Percentiles rank a stretch among this genome's conserved stretches.
These are phyloP conservation scores for Verruconis gallopava DNA, from an alignment of 2,329 filamentous ascomycete species.

Conservation along the genomic window DNA sequence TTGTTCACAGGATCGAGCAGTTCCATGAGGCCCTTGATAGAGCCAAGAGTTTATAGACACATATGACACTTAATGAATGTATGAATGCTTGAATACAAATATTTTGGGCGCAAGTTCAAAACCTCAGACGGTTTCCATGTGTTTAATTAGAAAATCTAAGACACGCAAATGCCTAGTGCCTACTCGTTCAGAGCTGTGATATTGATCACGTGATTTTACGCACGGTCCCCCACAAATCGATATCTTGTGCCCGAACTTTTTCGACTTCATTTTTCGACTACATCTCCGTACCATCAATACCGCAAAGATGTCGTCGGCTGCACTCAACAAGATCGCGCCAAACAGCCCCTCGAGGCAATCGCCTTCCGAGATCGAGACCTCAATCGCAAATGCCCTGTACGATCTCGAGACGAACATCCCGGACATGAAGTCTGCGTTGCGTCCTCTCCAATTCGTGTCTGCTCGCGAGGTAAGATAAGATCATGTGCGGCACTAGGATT, in stretches of 20 bases:
- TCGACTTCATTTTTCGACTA: not conserved
- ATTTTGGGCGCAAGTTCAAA: too few species aligned
- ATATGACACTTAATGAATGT: too few species aligned
- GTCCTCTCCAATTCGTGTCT: constrained; percentile 97
- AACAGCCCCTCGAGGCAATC: constrained; percentile 94
- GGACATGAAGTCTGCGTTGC: constrained; percentile 91
- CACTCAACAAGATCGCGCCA: constrained; percentile 94
- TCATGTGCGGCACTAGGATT: too few species aligned
- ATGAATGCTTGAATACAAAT: too few species aligned
- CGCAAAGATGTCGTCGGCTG: constrained; percentile 45
- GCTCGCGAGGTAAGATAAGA: constrained; percentile 87
- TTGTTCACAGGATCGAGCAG: constrained; percentile 14
- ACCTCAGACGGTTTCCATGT: too few species aligned
- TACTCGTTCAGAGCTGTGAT: too few species aligned
- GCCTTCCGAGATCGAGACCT: constrained; percentile 94
- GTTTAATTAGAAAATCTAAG: too few species aligned
- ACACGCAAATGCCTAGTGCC: too few species aligned
- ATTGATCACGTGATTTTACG: too few species aligned
- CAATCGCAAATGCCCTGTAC: constrained; percentile 92
- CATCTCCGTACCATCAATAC: not conserved
- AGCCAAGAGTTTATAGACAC: too few species aligned
- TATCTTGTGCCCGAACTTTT: not conserved
- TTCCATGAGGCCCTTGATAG: constrained; percentile 14
- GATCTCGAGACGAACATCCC: constrained; percentile 99
- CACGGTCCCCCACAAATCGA: not conserved